Evolutionary conservation across 1,139 yeast species (phyloP), one percentile per base, ranked within the genome.

Genomic region (Geotrichum carabidarum): DNA sequence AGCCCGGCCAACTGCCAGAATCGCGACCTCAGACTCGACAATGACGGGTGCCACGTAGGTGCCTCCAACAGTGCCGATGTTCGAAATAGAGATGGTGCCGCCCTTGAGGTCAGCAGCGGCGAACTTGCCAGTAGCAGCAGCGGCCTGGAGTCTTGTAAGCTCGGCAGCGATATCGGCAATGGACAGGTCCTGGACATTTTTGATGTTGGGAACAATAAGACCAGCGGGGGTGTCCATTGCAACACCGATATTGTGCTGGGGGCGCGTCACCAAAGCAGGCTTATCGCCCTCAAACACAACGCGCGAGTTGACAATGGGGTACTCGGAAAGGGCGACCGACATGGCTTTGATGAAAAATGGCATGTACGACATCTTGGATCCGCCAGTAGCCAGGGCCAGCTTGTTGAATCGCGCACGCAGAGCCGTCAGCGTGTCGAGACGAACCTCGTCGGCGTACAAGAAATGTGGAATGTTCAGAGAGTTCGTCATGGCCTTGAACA

Each of bases 161-260:
- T 81, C 87, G 51, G 76, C 67, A 65, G 83, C 88, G 60, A 84
- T 79, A 57, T 83, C 87, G 64, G 82, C 72, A 58, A 84, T 77
- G 37, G 85, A 75, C 59, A 78, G 72, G 12, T 82, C 75, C 68
- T 82, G 85, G 55, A 84, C 87, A 64, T 83, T 81, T 74, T 87
- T 81, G 59, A 84, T 80, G 60, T 82, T 79, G 60, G 90, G 90
- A 44, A 87, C 85, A 52, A 84, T 85, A 65, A 84, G 77, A 58
- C 90, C 90, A 70, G 79, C 78, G 60, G 89, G 89, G 58, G 89
- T 84, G 60, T 86, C 87, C 70, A 84, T 87, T 50, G 90, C 90
- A 63, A 84, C 74, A 44, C 83, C 80, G 60, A 80, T 79, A 65
- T 80, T 69, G 57, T 69, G 73, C 17, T 52, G 49, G 1, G 65